Evolutionary conservation across 805 yeast species (phyloP).

Genomic region (Kazachstania bromeliacearum): DNA sequence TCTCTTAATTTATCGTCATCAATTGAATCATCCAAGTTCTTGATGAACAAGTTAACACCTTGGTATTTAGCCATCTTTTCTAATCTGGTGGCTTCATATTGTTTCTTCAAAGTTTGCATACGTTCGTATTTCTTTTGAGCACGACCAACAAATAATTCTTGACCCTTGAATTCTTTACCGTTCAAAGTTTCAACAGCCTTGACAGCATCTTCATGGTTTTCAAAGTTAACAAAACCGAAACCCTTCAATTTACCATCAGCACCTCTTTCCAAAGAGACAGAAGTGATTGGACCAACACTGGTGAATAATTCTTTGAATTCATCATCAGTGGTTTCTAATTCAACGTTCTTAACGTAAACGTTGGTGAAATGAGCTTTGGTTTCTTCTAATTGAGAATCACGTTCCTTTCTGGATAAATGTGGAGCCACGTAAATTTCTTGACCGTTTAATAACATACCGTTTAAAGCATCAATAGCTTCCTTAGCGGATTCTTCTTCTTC

Average conservation of each 20-base stretch:
- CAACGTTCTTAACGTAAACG: slow-evolving; percentile 88
- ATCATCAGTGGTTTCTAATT: slow-evolving; percentile 55
- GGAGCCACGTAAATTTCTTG: slow-evolving; percentile 92
- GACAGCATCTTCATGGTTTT: slow-evolving; percentile 76
- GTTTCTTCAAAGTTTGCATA: slow-evolving; percentile 87
- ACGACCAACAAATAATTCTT: slow-evolving; percentile 88
- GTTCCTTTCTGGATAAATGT: slow-evolving; percentile 86
- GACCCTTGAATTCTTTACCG: slow-evolving; percentile 77
- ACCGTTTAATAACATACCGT: slow-evolving; percentile 96
- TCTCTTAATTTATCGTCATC: slow-evolving; percentile 87
- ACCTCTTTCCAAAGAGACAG: slow-evolving; percentile 71
- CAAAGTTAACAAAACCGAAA: slow-evolving; percentile 91
- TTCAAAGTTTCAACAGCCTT: slow-evolving; percentile 88
- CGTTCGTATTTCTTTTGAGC: slow-evolving; percentile 99
- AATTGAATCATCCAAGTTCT: slow-evolving; percentile 89
- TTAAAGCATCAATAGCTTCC: slow-evolving; percentile 92
- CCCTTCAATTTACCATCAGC: slow-evolving; percentile 86
- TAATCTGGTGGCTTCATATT: slow-evolving; percentile 82
- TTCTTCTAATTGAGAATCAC: slow-evolving; percentile 86
- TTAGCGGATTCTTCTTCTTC: slow-evolving; percentile 86
- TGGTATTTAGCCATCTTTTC: slow-evolving; percentile 91
- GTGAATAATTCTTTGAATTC: slow-evolving; percentile 65
- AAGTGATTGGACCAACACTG: slow-evolving; percentile 71
- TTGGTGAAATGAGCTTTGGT: slow-evolving; percentile 90
- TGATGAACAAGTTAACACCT: slow-evolving; percentile 93